A percentile compares a stretch with the other conserved stretches of the same genome.
Conservation (phyloP, 148 eudicot species). For the Vaccinium corymbosum region DNA sequence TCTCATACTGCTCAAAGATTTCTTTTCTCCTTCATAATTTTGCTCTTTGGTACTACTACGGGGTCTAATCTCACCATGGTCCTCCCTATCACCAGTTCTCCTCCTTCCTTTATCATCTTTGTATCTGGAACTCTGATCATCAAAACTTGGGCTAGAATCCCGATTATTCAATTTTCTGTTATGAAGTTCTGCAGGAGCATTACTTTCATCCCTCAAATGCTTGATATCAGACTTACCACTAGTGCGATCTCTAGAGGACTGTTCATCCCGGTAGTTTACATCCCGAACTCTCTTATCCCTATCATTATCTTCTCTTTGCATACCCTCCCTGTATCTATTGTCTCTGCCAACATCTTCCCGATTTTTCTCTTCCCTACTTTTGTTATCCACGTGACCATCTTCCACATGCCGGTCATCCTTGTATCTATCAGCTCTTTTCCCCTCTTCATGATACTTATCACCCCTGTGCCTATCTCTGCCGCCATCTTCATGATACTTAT, state of each 20-base stretch:
- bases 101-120: slow-evolving; percentile 72
- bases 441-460: slow-evolving; percentile 18
- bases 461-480: slow-evolving; percentile 17
- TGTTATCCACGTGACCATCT: slow-evolving; percentile 23
- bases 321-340: slow-evolving; percentile 41
- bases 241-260: slow-evolving; percentile 40
- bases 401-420: slow-evolving; percentile 27
- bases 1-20: slow-evolving; percentile 28
- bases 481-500: slow-evolving; percentile 4
- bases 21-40: slow-evolving; percentile 35
- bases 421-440: slow-evolving; percentile 10
- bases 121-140: slow-evolving; percentile 54
- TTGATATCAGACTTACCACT: slow-evolving; percentile 57
- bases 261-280: slow-evolving; percentile 47
- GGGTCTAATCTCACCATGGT: slow-evolving; percentile 49
- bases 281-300: slow-evolving; percentile 38
- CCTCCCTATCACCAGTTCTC: slow-evolving; percentile 60
- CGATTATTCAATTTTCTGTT: slow-evolving; percentile 52
- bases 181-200: slow-evolving; percentile 45
- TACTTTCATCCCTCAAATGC: slow-evolving; percentile 56
- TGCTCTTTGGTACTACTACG: slow-evolving; percentile 44
- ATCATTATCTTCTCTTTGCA: slow-evolving; percentile 36
- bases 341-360: slow-evolving; percentile 42
- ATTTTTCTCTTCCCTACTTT: slow-evolving; percentile 32
- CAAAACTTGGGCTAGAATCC: slow-evolving; percentile 51